Percentiles rank a stretch among this genome's conserved stretches.
These are phyloP conservation scores for Amphibolis antarctica DNA, from an alignment of 106 monocot genomes.

Conservation along the genomic window DNA sequence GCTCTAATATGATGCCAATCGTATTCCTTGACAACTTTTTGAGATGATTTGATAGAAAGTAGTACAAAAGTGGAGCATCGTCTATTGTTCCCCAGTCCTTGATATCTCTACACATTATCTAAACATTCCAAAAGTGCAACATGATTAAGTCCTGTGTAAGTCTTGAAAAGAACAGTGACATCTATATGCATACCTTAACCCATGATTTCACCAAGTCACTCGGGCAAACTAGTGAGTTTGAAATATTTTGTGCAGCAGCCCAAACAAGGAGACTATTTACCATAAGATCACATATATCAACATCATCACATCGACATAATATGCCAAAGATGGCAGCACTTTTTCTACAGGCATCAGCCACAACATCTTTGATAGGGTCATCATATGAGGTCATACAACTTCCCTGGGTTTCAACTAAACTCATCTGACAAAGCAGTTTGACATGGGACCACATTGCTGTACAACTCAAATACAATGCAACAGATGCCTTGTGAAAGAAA, in stretches of 20 bases:
- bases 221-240: constrained; percentile 22
- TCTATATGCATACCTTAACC: constrained; percentile 62
- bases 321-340: constrained; percentile 29
- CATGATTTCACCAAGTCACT: constrained; percentile 56
- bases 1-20: constrained; percentile 56
- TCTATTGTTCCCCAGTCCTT: constrained; percentile 23
- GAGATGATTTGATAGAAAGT: constrained; percentile 16
- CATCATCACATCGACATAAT: constrained; percentile 4
- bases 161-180: neutral
- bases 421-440: constrained; percentile 5
- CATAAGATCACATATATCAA: constrained; percentile 24
- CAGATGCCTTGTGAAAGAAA: constrained; percentile 14
- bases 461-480: constrained; percentile 10
- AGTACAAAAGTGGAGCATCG: constrained; percentile 41
- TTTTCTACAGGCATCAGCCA: constrained; percentile 34
- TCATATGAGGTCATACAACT: neutral
- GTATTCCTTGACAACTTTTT: constrained; percentile 17
- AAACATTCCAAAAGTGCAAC: constrained; percentile 15
- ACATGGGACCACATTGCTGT: constrained; percentile 12
- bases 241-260: constrained; percentile 19
- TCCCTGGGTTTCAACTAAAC: neutral
- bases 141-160: neutral
- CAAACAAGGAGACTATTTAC: constrained; percentile 31
- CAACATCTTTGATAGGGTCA: constrained; percentile 21
- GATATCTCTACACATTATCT: constrained; percentile 58